Evolutionary conservation across 768 basidiomycete genomes (phyloP), one percentile per base, ranked within the genome.

Genomic region (Crucibulum laeve): DNA sequence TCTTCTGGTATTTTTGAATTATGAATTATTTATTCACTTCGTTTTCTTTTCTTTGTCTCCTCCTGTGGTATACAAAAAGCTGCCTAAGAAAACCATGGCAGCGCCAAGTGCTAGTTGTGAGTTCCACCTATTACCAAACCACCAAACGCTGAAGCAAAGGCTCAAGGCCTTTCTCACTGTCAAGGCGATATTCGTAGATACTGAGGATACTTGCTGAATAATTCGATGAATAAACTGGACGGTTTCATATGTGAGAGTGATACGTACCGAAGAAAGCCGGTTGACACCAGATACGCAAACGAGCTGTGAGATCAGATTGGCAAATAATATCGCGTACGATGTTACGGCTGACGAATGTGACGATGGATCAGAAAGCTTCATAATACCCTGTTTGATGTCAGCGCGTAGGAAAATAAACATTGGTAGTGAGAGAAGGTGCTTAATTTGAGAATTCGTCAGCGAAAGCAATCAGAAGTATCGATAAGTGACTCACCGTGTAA

Each of bases 221-320:
- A 23, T 26, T 24, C 17, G 34, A 32, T 49, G 38, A 26, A 19
- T 42, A 7, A 22, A 15, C 21, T 0, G 21, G 13, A 4, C 25
- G 26, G 22, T 25, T 28, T 38, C 35, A 25, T 40, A 6, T 18
- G 35, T 60, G 32, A 30, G n/a, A 23, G 38, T 5, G 41, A 18
- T 10, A 64, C 85, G 22, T 46, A 91, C 88, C 43, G 88, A 82
- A n/a, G 84, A 82, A 26, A 91, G 66, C 49, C 76, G 74, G 58
- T 91, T 91, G 25, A 91, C 91, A 17, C 88, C 87, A 0, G 85
- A 79, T 3, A 91, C 82, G 54, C 91, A 93, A n/a, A 87, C 62
- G 1, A 85, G 75, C 53, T 91, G 91, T 2, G 87, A 79, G 11
- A 81, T 46, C 15, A 91, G 71, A 55, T 91, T 91, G 17, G 71